These are phyloP conservation scores for Iberis pinnata DNA, from an alignment of 345 rosid species.

Conservation along the genomic window DNA sequence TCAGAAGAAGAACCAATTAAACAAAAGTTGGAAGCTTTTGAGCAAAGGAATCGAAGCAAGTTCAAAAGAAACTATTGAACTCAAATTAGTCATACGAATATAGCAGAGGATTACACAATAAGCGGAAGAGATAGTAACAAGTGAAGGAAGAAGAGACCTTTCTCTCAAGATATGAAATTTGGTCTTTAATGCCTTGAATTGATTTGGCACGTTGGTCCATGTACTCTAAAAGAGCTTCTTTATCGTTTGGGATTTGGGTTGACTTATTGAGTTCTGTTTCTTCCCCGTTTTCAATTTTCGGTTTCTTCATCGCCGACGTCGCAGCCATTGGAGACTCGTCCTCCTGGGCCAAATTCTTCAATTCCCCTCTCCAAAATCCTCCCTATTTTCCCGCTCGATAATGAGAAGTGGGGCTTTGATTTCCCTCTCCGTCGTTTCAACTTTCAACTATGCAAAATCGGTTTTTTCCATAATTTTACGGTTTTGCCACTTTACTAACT, in stretches of 20 bases:
- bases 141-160: slow-evolving; percentile 21
- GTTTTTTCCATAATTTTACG: slow-evolving; percentile 2
- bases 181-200: slow-evolving; percentile 19
- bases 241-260: slow-evolving; percentile 23
- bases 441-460: not conserved
- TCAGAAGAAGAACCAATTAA: not conserved
- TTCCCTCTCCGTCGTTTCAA: slow-evolving; percentile 24
- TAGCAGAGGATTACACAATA: not conserved
- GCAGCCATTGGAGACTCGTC: slow-evolving; percentile 2
- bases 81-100: too few species aligned
- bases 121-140: not conserved
- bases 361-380: not conserved
- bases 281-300: slow-evolving; percentile 24
- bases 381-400: slow-evolving; percentile 12
- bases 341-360: too few species aligned
- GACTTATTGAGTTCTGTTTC: slow-evolving; percentile 4
- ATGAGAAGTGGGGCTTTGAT: slow-evolving; percentile 3
- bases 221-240: slow-evolving; percentile 25
- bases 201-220: slow-evolving; percentile 29
- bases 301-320: slow-evolving; percentile 22
- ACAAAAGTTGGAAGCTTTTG: too few species aligned
- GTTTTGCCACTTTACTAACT: slow-evolving; percentile 20
- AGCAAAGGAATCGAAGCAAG: too few species aligned
- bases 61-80: too few species aligned
- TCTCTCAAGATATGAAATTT: slow-evolving; percentile 11